These are phyloP conservation scores for Acacia confusa DNA, from an alignment of 306 rosid genomes.

Conservation along the genomic window DNA sequence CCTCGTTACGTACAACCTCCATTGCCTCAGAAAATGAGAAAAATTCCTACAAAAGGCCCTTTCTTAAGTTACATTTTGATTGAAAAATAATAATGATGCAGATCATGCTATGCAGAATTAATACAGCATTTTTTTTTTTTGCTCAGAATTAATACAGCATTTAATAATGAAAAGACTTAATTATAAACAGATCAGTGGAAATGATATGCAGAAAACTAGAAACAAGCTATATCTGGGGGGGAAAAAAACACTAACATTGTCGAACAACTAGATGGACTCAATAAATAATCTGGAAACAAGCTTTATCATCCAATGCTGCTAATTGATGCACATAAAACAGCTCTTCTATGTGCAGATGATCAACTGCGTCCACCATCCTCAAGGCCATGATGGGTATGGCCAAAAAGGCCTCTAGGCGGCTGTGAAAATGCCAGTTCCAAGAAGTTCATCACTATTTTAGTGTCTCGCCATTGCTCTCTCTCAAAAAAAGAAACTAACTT, in stretches of 20 bases:
- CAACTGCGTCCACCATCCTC: slow-evolving; percentile 48
- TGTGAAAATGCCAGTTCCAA: slow-evolving; percentile 48
- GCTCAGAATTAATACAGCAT: background rate
- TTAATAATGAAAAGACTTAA: background rate
- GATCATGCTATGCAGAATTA: background rate
- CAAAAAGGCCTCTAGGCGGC: slow-evolving; percentile 36
- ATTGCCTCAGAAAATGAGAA: slow-evolving; percentile 81
- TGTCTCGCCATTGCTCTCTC: slow-evolving; percentile 2
- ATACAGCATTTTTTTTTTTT: background rate
- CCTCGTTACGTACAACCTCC: slow-evolving; percentile 87
- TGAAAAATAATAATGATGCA: background rate
- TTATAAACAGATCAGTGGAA: background rate
- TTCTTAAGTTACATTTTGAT: slow-evolving; percentile 13
- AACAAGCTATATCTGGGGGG: background rate
- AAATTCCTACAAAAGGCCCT: slow-evolving; percentile 56
- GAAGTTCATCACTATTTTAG: slow-evolving; percentile 45
- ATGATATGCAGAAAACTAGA: background rate
- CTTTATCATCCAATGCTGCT: slow-evolving; percentile 80
- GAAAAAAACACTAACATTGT: background rate
- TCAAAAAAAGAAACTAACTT: no score
- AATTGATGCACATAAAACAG: slow-evolving; percentile 70
- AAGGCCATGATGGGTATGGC: slow-evolving; percentile 27
- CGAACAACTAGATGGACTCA: background rate
- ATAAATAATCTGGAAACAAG: no score
- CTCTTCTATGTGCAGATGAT: slow-evolving; percentile 70